Base-by-base conservation (phyloP, 768 basidiomycete species). In the Strobilomyces confusus region DNA sequence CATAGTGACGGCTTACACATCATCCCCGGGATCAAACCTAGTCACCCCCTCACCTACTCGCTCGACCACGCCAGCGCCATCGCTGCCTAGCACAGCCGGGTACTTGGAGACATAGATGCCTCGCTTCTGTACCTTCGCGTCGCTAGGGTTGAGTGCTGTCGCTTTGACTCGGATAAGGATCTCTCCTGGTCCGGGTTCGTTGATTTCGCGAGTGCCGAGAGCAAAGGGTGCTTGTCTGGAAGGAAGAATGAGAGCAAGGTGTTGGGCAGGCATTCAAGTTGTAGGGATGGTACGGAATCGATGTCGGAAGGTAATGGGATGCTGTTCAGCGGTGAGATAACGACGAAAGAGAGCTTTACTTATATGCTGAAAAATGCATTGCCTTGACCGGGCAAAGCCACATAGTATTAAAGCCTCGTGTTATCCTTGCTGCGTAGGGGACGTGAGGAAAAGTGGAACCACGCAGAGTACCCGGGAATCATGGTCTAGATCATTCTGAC, bases 21-120 rank as follows among this genome's bases (percentile, higher is more conserved):
- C 69, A 62, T 83, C 80, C 2, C 81, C 82, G 26, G 71, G 71
- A 54, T 76, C 70, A 61, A 81, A 77, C 30, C 69, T 67, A 14
- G 67, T 72, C 9, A 84, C 81, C 1, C 75, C 78, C 51, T 77
- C 75, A 3, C 82, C 83, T 42, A 83, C 69, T 30, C 68, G 73
- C 22, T 73, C 75, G 7, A 84, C 75, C 1, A 75, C 72, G 5
- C 83, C 83, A 37, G 82, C 77, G 32, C 72, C 69, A 48, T 84
- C 82, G 9, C 63, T 68, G 1, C 82, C 82, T 0, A 78, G 52
- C 2, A 82, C 65, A 5, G 73, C 73, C 13, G 78, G 82, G 55
- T 67, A 82, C 17, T 70, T 57, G 22, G 72, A 68, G 37, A 75
- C 62, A 49, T 72, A 72, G 25, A 69, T 57, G 2, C 71, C 73